phyloP scores from a whole-genome alignment of 2,329 filamentous ascomycete genomes.

The Calonectria crousiana region DNA sequence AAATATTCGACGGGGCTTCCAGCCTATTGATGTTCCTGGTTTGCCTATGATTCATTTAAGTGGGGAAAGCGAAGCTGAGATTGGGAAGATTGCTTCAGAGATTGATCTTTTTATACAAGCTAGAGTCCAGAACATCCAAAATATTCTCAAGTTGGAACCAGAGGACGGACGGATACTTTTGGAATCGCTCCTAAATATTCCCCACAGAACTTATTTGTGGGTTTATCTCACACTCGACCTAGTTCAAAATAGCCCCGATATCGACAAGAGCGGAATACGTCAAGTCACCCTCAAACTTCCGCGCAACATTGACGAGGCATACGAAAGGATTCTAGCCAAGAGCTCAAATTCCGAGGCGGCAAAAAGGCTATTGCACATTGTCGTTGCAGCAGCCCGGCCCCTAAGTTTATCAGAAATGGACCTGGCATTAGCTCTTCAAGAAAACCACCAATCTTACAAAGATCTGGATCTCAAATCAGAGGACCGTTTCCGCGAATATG shows the following conservation, averaged over 20 bases:
- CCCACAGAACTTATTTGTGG: slow-evolving; percentile 45
- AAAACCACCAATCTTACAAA: slow-evolving; percentile 16
- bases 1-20: slow-evolving; percentile 38
- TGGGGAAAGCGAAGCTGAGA: slow-evolving; percentile 33
- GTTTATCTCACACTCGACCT: slow-evolving; percentile 36
- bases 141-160: slow-evolving; percentile 1
- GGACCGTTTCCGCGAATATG: slow-evolving; percentile 23
- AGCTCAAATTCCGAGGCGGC: slow-evolving; percentile 22
- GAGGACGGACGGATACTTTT: slow-evolving; percentile 28
- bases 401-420: slow-evolving; percentile 40
- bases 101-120: slow-evolving; percentile 37
- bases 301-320: slow-evolving; percentile 39
- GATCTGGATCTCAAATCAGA: slow-evolving; percentile 18
- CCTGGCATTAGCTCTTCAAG: slow-evolving; percentile 29
- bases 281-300: slow-evolving; percentile 30
- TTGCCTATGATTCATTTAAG: slow-evolving; percentile 34
- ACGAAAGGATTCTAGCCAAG: slow-evolving; percentile 41
- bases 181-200: slow-evolving; percentile 19
- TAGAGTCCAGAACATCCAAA: slow-evolving; percentile 17
- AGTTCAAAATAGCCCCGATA: slow-evolving; percentile 24
- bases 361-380: slow-evolving; percentile 38
- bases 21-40: not conserved
- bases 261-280: slow-evolving; percentile 21
- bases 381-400: slow-evolving; percentile 40
- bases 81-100: slow-evolving; percentile 34